phyloP scores from a whole-genome alignment of 192 early-diverging fungal genomes.

The Martensiomyces pterosporus region DNA sequence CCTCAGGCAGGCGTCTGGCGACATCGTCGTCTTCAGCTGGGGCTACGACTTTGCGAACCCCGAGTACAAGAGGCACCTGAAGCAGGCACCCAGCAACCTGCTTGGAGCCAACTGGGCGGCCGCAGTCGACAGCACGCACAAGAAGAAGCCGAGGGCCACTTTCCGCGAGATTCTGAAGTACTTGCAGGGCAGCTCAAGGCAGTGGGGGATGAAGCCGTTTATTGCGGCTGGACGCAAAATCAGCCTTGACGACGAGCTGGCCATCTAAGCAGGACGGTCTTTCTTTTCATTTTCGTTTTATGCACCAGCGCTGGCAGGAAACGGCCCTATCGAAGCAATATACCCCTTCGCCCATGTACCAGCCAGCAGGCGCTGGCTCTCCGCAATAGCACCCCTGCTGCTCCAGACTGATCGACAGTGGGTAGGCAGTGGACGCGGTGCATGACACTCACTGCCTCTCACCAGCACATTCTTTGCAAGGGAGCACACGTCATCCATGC shows the following conservation, averaged over 20 bases:
- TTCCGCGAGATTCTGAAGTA: constrained; percentile 54
- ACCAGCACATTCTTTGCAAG: too few species aligned
- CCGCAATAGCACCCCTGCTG: too few species aligned
- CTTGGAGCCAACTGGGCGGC: constrained; percentile 65
- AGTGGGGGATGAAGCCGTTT: constrained; percentile 48
- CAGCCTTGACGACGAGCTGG: constrained; percentile 44
- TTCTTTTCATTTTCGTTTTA: too few species aligned
- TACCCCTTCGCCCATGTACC: too few species aligned
- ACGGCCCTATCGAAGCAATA: too few species aligned
- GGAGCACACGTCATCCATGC: too few species aligned
- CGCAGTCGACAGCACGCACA: constrained; percentile 55
- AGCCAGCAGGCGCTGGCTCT: too few species aligned
- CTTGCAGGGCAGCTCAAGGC: constrained; percentile 21
- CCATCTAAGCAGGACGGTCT: constrained; percentile 9
- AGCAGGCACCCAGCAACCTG: constrained; percentile 59
- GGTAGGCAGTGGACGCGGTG: too few species aligned
- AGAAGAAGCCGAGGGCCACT: constrained; percentile 24
- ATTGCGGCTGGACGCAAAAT: constrained; percentile 49
- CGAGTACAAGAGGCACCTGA: constrained; percentile 63
- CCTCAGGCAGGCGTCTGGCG: constrained; percentile 31
- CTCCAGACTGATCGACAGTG: too few species aligned
- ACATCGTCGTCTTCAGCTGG: constrained; percentile 60
- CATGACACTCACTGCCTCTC: too few species aligned
- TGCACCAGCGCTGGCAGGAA: too few species aligned
- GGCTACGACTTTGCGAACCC: constrained; percentile 68